Percentiles rank a stretch among this genome's conserved stretches.
Evolutionary conservation across 495 filamentous ascomycete species (phyloP).

Genomic region (Aspergillus asperescens): DNA sequence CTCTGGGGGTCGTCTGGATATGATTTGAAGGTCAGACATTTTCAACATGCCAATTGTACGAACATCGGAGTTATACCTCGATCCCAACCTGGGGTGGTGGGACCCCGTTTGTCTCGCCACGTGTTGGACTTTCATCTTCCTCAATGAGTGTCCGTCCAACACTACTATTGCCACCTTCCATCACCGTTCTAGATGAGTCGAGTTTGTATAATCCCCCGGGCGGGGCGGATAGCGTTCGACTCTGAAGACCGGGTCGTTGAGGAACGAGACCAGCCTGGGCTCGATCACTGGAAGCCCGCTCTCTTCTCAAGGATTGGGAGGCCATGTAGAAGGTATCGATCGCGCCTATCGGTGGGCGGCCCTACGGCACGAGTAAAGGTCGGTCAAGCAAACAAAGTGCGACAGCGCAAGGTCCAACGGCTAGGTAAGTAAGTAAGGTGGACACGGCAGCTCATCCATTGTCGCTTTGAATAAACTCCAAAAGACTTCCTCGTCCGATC

Average conservation of each 20-base stretch:
- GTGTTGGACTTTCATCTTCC: slow-evolving; percentile 28
- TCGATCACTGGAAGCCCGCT: slow-evolving; percentile 33
- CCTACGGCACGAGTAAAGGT: slow-evolving; percentile 12
- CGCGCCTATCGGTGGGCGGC: slow-evolving; percentile 9
- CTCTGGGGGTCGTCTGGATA: slow-evolving; percentile 24
- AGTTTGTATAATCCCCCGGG: slow-evolving; percentile 27
- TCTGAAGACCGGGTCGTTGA: slow-evolving; percentile 29
- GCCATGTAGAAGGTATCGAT: slow-evolving; percentile 17
- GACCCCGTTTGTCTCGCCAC: slow-evolving; percentile 14
- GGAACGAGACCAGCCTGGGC: slow-evolving; percentile 25
- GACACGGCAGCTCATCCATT: slow-evolving; percentile 37
- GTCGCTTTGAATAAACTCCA: slow-evolving; percentile 18
- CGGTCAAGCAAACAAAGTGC: slow-evolving; percentile 21
- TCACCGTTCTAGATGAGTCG: slow-evolving; percentile 20
- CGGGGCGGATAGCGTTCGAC: slow-evolving; percentile 35
- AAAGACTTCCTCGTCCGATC: neutral
- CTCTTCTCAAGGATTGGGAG: slow-evolving; percentile 22
- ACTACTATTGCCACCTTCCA: slow-evolving; percentile 18
- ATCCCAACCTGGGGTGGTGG: slow-evolving; percentile 16
- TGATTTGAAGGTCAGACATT: slow-evolving; percentile 14
- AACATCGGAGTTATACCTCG: slow-evolving; percentile 24
- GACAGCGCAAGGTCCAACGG: slow-evolving; percentile 24
- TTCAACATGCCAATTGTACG: neutral
- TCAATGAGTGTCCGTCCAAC: slow-evolving; percentile 30
- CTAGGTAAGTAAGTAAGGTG: slow-evolving; percentile 29